Evolutionary conservation across 2,329 filamentous ascomycete genomes (phyloP).

Genomic region (Clonostachys rosea): DNA sequence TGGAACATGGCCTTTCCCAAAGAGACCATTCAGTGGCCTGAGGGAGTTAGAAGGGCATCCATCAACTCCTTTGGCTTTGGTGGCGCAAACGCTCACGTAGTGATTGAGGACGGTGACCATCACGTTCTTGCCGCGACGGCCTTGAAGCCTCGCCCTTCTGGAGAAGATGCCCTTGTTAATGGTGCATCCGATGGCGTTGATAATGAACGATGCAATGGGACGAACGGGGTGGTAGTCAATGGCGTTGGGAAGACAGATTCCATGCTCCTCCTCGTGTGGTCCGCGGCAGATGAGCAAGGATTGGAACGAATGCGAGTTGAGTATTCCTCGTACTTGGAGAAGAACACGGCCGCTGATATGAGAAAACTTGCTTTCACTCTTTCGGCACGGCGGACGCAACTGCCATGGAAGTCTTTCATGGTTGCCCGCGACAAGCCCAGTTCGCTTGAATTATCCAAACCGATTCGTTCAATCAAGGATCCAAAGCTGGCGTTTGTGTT

Average conservation of each 20-base stretch:
- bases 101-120: conserved; percentile 7
- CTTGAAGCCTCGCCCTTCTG: no score
- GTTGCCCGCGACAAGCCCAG: background rate
- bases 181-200: no score
- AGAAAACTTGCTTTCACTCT: conserved; percentile 9
- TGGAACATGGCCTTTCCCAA: conserved; percentile 19
- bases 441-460: conserved; percentile 1
- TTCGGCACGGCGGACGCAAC: conserved; percentile 3
- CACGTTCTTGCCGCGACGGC: conserved; percentile 3
- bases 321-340: background rate
- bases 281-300: background rate
- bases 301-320: background rate
- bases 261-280: background rate
- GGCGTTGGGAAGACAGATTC: background rate
- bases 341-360: background rate
- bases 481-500: conserved; percentile 9
- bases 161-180: no score
- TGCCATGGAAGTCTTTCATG: conserved; percentile 1
- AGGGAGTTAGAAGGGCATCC: conserved; percentile 1
- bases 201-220: no score
- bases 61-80: conserved; percentile 13
- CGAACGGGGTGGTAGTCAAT: background rate
- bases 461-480: no score
- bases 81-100: conserved; percentile 10
- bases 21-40: background rate